Evolutionary conservation across 345 rosid genomes (phyloP).

Genomic region (Linum usitatissimum): DNA sequence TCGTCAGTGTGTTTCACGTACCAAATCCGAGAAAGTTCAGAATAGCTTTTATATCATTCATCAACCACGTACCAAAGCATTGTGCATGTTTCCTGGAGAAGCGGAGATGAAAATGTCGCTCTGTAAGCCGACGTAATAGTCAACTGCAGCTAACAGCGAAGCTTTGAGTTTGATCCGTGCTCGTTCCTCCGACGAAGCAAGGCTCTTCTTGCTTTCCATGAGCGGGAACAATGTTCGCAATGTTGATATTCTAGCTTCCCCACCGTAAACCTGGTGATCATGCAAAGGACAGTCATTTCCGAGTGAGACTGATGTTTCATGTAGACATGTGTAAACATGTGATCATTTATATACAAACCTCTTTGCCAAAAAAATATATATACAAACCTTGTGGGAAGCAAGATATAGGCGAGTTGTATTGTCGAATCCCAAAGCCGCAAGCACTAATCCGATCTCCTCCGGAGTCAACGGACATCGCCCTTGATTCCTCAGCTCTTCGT

Average conservation of each 20-base stretch:
- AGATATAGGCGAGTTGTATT: conserved; percentile 77
- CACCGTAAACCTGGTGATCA: conserved; percentile 69
- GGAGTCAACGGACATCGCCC: conserved; percentile 98
- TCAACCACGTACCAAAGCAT: conserved; percentile 47
- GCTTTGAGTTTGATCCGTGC: conserved; percentile 68
- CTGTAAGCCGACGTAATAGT: conserved; percentile 79
- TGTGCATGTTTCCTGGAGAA: conserved; percentile 98
- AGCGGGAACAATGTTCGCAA: conserved; percentile 61
- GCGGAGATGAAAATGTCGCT: conserved; percentile 89
- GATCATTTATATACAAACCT: conserved; percentile 23
- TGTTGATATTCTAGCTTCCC: conserved; percentile 80
- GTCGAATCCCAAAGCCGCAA: conserved; percentile 81
- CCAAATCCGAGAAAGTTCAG: too few species aligned
- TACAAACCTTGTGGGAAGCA: conserved; percentile 75
- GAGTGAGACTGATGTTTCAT: neutral
- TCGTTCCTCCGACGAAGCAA: conserved; percentile 62
- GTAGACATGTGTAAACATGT: neutral
- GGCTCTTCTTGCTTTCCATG: conserved; percentile 92
- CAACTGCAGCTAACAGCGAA: conserved; percentile 80
- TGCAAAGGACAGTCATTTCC: neutral
- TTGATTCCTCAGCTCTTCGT: conserved; percentile 66
- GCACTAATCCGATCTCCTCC: conserved; percentile 81
- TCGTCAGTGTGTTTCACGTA: neutral
- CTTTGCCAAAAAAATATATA: too few species aligned
- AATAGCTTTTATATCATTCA: too few species aligned